phyloP scores from a whole-genome alignment of 805 yeast genomes.

The Hanseniaspora singularis region DNA sequence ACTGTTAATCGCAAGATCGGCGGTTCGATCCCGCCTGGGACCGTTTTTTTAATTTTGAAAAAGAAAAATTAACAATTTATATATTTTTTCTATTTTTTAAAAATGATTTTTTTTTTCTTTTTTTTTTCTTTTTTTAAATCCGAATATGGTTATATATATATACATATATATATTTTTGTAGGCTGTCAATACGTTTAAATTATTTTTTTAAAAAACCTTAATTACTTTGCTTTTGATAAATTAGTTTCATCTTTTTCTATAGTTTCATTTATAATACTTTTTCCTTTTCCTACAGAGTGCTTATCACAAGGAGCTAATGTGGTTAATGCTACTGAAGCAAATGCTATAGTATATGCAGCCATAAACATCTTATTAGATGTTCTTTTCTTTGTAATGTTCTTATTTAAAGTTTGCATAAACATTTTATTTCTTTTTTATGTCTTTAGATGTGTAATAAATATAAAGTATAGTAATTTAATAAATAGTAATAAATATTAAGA shows the following conservation, averaged over 20 bases:
- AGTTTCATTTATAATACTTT: conserved; percentile 7
- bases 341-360: conserved; percentile 52
- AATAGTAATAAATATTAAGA: not conserved
- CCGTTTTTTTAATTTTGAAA: too few relatives aligned
- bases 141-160: not conserved
- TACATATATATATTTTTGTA: not conserved
- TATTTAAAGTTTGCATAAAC: not conserved
- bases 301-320: conserved; percentile 36
- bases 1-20: conserved; percentile 54
- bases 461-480: not conserved
- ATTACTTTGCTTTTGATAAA: not conserved
- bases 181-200: too few relatives aligned
- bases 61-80: too few relatives aligned
- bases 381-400: conserved; percentile 36
- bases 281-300: conserved; percentile 27
- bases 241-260: not conserved
- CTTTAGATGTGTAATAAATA: not conserved
- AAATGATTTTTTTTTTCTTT: not conserved
- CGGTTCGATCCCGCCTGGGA: conserved; percentile 17
- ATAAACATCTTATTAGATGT: conserved; percentile 43
- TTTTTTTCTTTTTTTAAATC: not conserved
- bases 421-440: not conserved
- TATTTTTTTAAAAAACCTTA: too few relatives aligned
- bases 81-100: not conserved
- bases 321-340: conserved; percentile 35